A percentile compares a stretch with the other conserved stretches of the same genome.
These are phyloP conservation scores for Arthrinium puccinioides DNA, from an alignment of 2,329 filamentous ascomycete species.

Conservation along the genomic window DNA sequence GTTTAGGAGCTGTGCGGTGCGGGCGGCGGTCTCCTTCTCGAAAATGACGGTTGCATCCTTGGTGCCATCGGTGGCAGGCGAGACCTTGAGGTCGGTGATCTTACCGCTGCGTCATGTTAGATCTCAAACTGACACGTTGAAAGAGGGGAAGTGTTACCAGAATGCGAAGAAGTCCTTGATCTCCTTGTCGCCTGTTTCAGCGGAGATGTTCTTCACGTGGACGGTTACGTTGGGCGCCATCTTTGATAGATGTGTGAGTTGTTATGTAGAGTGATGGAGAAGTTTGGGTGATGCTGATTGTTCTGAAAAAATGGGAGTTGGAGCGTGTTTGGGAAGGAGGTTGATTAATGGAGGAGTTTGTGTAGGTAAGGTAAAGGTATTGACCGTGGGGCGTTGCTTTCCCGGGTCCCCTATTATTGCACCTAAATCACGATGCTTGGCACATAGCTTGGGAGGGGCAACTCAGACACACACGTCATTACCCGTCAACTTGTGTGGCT, in stretches of 20 bases:
- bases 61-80: conserved; percentile 51
- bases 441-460: too few relatives aligned
- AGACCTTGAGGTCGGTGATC: conserved; percentile 77
- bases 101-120: conserved; percentile 60
- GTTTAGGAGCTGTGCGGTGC: conserved; percentile 93
- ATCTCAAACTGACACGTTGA: neutral
- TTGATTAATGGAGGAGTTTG: neutral
- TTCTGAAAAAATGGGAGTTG: too few relatives aligned
- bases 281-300: neutral
- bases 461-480: too few relatives aligned
- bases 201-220: conserved; percentile 82
- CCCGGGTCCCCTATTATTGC: too few relatives aligned
- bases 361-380: too few relatives aligned
- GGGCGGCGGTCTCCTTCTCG: conserved; percentile 93
- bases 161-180: conserved; percentile 97
- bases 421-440: too few relatives aligned
- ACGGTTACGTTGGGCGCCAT: conserved; percentile 45
- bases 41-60: conserved; percentile 92
- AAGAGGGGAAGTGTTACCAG: conserved; percentile 46
- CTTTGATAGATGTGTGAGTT: neutral
- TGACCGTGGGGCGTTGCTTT: too few relatives aligned
- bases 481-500: too few relatives aligned
- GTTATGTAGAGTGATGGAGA: neutral
- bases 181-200: conserved; percentile 78
- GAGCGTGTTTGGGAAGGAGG: too few relatives aligned